A percentile compares a stretch with the other conserved stretches of the same genome.
Conservation (phyloP, 2,329 filamentous ascomycete genomes). For the Talaromyces sp. region DNA sequence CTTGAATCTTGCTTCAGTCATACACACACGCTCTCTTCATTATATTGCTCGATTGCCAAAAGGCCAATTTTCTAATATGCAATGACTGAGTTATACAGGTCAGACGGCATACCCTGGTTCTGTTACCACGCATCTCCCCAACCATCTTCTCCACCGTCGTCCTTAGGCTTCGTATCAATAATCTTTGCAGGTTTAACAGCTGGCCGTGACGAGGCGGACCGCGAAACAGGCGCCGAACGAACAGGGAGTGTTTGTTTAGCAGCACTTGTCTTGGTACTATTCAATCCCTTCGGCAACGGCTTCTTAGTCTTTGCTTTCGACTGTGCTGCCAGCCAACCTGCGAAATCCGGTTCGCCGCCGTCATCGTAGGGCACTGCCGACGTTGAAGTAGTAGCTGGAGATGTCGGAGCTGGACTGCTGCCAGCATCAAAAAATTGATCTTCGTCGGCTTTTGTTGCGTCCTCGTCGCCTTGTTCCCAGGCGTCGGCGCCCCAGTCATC, state of each 20-base stretch:
- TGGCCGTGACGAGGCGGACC: conserved; percentile 39
- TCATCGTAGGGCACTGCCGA: conserved; percentile 66
- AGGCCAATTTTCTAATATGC: not conserved
- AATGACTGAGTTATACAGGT: not conserved
- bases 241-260: conserved; percentile 30
- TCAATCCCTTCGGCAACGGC: conserved; percentile 71
- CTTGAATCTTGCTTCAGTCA: too few relatives aligned
- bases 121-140: conserved; percentile 47
- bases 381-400: conserved; percentile 26
- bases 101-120: not conserved
- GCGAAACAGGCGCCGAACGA: conserved; percentile 34
- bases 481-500: conserved; percentile 53
- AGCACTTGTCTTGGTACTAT: conserved; percentile 51
- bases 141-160: conserved; percentile 43
- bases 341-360: conserved; percentile 88
- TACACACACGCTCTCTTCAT: too few relatives aligned
- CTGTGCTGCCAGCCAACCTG: conserved; percentile 88
- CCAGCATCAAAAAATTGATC: conserved; percentile 46
- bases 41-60: too few relatives aligned
- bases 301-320: conserved; percentile 70
- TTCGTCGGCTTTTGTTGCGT: conserved; percentile 38
- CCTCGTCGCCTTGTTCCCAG: conserved; percentile 66
- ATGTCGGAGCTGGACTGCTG: conserved; percentile 28
- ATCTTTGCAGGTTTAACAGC: conserved; percentile 59
- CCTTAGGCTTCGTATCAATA: conserved; percentile 62